These are phyloP conservation scores for Fusarium austroafricanum DNA, from an alignment of 2,329 filamentous ascomycete species.

Conservation along the genomic window DNA sequence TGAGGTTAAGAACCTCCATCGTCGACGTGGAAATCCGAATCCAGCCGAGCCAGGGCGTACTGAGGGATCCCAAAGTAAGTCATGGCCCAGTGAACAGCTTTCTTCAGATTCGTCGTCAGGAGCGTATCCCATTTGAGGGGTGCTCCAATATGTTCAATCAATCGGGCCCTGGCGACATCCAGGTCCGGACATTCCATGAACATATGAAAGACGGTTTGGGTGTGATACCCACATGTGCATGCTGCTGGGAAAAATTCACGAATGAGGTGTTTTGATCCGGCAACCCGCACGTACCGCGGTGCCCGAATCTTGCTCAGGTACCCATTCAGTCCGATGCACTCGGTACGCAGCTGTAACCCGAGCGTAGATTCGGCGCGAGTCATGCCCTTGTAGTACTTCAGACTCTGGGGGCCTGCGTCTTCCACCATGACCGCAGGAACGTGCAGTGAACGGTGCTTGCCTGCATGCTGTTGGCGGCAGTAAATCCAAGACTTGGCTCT, in stretches of 20 bases:
- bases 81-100: slow-evolving; percentile 5
- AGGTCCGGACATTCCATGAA: not conserved
- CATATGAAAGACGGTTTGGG: slow-evolving; percentile 1
- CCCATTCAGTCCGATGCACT: not conserved
- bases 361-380: not conserved
- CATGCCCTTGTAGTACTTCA: not conserved
- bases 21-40: not conserved
- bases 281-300: not conserved
- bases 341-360: not conserved
- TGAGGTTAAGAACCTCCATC: not conserved
- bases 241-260: not conserved
- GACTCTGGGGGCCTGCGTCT: not conserved
- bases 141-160: not conserved
- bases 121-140: not conserved
- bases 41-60: not conserved
- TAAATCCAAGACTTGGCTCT: not conserved
- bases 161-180: not conserved
- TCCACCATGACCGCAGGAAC: not conserved
- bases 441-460: not conserved
- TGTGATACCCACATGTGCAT: not conserved
- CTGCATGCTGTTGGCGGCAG: not conserved
- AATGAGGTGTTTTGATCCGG: not conserved
- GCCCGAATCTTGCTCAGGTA: not conserved
- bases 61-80: not conserved
- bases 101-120: not conserved